These are phyloP conservation scores for Alliaria petiolata DNA, from an alignment of 345 rosid genomes.

Conservation along the genomic window DNA sequence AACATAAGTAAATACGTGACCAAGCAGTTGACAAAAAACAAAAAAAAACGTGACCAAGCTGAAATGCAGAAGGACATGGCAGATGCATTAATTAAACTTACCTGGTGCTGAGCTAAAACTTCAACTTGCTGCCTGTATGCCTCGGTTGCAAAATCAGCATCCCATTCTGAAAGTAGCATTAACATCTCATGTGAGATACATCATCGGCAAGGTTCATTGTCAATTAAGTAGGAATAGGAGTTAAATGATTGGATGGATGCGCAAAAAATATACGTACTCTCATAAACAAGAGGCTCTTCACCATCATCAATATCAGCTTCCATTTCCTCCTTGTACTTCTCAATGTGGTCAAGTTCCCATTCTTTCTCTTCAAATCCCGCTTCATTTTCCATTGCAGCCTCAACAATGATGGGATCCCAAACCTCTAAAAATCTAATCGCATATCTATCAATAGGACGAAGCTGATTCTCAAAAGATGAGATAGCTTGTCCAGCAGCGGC, in stretches of 20 bases:
- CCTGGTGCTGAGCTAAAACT: constrained; percentile 92
- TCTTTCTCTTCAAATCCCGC: constrained; percentile 77
- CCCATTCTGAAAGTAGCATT: constrained; percentile 67
- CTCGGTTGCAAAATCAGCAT: constrained; percentile 99
- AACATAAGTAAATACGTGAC: constrained; percentile 22
- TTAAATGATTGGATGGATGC: background rate
- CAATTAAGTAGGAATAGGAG: constrained; percentile 3
- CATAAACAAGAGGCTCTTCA: constrained; percentile 95
- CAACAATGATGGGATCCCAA: constrained; percentile 95
- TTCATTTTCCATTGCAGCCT: constrained; percentile 67
- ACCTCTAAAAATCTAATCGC: constrained; percentile 80
- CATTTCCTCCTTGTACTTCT: constrained; percentile 95
- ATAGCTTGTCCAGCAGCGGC: constrained; percentile 92
- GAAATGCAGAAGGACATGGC: background rate
- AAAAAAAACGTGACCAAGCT: constrained; percentile 10
- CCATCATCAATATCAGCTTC: constrained; percentile 99
- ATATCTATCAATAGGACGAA: constrained; percentile 95
- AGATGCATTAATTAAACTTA: constrained; percentile 31
- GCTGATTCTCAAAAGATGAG: constrained; percentile 76
- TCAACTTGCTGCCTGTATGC: constrained; percentile 99
- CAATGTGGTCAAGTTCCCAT: constrained; percentile 98
- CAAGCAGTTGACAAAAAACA: too few relatives aligned
- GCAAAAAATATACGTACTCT: constrained; percentile 57
- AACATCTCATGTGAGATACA: constrained; percentile 14
- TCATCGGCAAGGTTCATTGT: background rate